A percentile compares a stretch with the other conserved stretches of the same genome.
Conservation (phyloP, 176 grass and related monocot genomes). For the Musa beccarii region DNA sequence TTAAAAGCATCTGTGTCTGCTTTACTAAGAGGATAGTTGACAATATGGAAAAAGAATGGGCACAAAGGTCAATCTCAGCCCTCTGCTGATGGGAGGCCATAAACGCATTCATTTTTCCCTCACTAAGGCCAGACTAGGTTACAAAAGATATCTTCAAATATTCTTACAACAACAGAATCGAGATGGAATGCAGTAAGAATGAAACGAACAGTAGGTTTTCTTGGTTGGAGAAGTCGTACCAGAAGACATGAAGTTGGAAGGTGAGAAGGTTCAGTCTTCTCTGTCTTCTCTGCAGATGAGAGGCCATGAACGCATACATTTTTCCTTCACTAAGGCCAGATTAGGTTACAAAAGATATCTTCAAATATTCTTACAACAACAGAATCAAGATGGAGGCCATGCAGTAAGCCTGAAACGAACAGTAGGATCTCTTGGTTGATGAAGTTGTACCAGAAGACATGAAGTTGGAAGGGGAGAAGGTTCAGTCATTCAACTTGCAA, state of each 20-base stretch:
- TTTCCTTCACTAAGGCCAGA: not conserved
- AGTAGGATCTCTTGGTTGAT: not conserved
- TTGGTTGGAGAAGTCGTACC: too few relatives aligned
- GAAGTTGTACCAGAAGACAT: not conserved
- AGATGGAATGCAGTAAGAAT: too few relatives aligned
- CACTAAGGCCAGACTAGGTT: not conserved
- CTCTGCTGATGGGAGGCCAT: not conserved
- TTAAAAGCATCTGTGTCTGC: not conserved
- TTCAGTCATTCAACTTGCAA: slow-evolving; percentile 83
- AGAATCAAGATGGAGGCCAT: not conserved
- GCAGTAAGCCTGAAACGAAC: not conserved
- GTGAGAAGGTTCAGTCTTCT: too few relatives aligned
- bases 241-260: too few relatives aligned
- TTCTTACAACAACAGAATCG: not conserved
- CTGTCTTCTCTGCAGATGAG: not conserved
- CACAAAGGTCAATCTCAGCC: not conserved
- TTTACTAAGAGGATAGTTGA: not conserved
- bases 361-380: not conserved
- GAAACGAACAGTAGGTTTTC: too few relatives aligned
- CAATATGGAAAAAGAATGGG: not conserved
- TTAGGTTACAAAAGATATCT: not conserved
- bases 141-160: not conserved
- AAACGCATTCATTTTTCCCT: not conserved
- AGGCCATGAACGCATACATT: not conserved
- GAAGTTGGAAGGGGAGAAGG: not conserved